Base-by-base conservation (phyloP, 2,329 filamentous ascomycete genomes). In the Ilyonectria sp. region DNA sequence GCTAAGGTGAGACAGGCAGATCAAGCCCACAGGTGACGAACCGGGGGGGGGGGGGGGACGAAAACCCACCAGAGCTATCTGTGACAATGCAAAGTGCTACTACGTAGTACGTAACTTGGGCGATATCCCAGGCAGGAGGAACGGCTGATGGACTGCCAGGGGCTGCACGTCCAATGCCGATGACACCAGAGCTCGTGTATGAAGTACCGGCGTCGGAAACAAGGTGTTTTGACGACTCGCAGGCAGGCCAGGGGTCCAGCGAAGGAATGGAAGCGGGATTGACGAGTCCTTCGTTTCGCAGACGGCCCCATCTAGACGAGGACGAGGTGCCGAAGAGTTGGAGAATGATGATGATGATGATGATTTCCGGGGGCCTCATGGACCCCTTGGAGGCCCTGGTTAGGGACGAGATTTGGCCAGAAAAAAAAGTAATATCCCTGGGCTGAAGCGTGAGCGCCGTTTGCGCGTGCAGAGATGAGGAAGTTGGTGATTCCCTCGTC, bases 361-460 rank as follows among this genome's bases (percentile, higher is more conserved):
- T n/a, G n/a, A n/a, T 63, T 58, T 60, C 60, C 54, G 9, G 23
- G 43, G 49, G 66, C 47, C 37, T 33, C 69, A 73, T 65, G 64
- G 64, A 65, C 55, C 68, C 60, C 60, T 67, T 19, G 53, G 62
- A 69, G 54, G n/a, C 40, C 40, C 69, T 71, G 53, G 67, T 33
- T 54, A 55, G 56, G 49, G 15, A 54, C 26, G 37, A 59, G 40
- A 43, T 15, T 40, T 17, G 26, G 10, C 11, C 15, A 55, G 21
- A n/a, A n/a, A 19, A 61, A 61, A 47, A 23, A 54, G 69, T 70
- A 75, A 75, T 75, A 70, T 75, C 64, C 57, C 58, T 71, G 73
- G 73, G 73, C 73, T 75, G 65, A 75, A 75, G 71, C 68, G 69
- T 75, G 68, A 74, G 73, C 67, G 71, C 68, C 59, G 57, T 52